Evolutionary conservation across 805 yeast species (phyloP).

Genomic region (Isabelozyma pseudorhagii): DNA sequence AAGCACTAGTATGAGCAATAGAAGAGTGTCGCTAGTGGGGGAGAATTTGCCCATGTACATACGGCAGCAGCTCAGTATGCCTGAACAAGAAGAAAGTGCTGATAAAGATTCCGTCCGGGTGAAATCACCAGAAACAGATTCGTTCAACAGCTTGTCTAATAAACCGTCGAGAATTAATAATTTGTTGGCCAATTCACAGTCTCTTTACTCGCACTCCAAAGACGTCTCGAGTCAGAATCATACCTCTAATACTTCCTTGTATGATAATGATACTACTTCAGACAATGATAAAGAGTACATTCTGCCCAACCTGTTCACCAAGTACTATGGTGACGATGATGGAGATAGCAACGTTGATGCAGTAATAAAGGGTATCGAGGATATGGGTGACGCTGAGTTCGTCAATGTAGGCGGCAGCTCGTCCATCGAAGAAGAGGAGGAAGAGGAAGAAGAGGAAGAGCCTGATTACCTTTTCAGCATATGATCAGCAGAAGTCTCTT

Average conservation of each 20-base stretch:
- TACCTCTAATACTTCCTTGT: background rate
- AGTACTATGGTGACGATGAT: constrained; percentile 22
- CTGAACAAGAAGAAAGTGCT: background rate
- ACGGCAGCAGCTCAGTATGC: constrained; percentile 16
- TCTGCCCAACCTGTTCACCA: constrained; percentile 38
- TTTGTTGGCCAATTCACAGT: constrained; percentile 33
- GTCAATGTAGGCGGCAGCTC: constrained; percentile 20
- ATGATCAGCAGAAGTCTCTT: background rate
- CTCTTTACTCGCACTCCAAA: constrained; percentile 26
- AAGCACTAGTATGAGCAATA: background rate
- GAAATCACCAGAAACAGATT: background rate
- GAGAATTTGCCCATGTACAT: constrained; percentile 36
- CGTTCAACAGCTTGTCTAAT: constrained; percentile 1
- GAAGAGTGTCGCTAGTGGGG: constrained; percentile 34
- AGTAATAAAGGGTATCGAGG: constrained; percentile 14
- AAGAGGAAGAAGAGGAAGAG: constrained; percentile 12
- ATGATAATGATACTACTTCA: constrained; percentile 7
- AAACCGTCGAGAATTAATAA: constrained; percentile 26
- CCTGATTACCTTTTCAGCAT: constrained; percentile 4
- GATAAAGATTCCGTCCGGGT: background rate
- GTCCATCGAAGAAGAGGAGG: constrained; percentile 8
- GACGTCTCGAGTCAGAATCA: constrained; percentile 10
- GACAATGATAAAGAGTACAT: constrained; percentile 32
- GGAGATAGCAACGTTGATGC: constrained; percentile 13
- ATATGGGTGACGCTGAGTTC: constrained; percentile 23